Evolutionary conservation across 148 eudicot species (phyloP).

Genomic region (Persicaria maculosa): DNA sequence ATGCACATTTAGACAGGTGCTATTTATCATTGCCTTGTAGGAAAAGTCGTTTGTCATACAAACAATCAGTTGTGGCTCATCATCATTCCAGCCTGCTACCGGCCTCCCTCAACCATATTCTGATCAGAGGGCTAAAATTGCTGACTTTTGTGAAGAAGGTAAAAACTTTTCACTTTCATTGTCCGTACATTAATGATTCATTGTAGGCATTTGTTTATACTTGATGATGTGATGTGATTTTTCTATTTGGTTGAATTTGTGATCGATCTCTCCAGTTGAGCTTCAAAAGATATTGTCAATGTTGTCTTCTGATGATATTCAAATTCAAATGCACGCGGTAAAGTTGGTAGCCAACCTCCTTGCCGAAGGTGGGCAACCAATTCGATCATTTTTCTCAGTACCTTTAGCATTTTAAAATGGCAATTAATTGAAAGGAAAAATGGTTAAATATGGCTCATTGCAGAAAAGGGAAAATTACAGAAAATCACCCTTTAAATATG

Average conservation of each 20-base stretch:
- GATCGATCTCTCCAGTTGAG: constrained; percentile 48
- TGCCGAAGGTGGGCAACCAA: constrained; percentile 64
- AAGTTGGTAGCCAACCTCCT: constrained; percentile 94
- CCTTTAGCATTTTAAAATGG: neutral
- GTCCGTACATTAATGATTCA: neutral
- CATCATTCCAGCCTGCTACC: constrained; percentile 39
- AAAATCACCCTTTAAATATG: too few species aligned
- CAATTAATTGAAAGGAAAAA: neutral
- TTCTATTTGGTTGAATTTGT: constrained; percentile 16
- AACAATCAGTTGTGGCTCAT: constrained; percentile 37
- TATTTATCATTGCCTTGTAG: constrained; percentile 23
- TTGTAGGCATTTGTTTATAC: neutral
- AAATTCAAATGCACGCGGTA: constrained; percentile 80
- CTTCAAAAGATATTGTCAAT: constrained; percentile 68
- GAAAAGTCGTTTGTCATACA: constrained; percentile 49
- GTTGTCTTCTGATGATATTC: constrained; percentile 63
- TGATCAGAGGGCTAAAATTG: constrained; percentile 63
- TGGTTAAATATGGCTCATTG: too few species aligned
- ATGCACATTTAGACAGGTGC: too few species aligned
- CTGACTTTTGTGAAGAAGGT: constrained; percentile 87
- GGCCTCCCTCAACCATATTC: constrained; percentile 42
- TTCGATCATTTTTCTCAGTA: neutral
- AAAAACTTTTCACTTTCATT: constrained; percentile 22
- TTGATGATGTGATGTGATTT: neutral
- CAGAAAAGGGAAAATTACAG: too few species aligned